A percentile compares a stretch with the other conserved stretches of the same genome.
Evolutionary conservation across 116 monocot genomes (phyloP).

Genomic region (Thalassia testudinum): DNA sequence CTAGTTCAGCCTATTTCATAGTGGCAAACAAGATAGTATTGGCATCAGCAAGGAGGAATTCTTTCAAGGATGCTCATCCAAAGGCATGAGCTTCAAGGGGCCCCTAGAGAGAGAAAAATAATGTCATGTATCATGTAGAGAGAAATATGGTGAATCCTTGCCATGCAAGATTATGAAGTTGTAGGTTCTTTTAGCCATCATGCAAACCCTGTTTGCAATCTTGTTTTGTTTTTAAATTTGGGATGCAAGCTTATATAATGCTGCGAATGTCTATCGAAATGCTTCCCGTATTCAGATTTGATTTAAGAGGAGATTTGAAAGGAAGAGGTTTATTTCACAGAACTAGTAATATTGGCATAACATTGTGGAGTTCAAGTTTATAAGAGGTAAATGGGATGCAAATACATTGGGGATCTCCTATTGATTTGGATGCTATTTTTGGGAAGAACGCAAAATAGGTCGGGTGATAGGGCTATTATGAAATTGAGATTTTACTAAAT

Average conservation of each 20-base stretch:
- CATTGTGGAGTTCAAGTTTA: no score
- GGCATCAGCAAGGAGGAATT: conserved; percentile 73
- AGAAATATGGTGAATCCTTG: no score
- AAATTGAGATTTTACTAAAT: no score
- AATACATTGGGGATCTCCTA: no score
- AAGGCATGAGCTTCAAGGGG: background rate
- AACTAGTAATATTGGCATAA: no score
- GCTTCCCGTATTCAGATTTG: background rate
- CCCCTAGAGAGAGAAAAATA: background rate
- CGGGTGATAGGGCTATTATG: no score
- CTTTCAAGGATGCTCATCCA: conserved; percentile 12
- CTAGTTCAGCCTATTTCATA: conserved; percentile 71
- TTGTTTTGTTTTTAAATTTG: background rate
- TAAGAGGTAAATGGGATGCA: no score
- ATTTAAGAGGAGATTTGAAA: no score
- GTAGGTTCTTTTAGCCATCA: background rate
- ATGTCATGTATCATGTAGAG: background rate
- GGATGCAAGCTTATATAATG: background rate
- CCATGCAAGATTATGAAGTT: no score
- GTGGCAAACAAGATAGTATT: conserved; percentile 80
- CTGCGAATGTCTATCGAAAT: background rate
- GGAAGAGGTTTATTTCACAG: no score
- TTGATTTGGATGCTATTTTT: no score
- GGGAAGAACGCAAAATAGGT: no score
- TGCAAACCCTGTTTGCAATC: background rate